These are phyloP conservation scores for Solanum okadae DNA, from an alignment of 257 asterid genomes.

Conservation along the genomic window DNA sequence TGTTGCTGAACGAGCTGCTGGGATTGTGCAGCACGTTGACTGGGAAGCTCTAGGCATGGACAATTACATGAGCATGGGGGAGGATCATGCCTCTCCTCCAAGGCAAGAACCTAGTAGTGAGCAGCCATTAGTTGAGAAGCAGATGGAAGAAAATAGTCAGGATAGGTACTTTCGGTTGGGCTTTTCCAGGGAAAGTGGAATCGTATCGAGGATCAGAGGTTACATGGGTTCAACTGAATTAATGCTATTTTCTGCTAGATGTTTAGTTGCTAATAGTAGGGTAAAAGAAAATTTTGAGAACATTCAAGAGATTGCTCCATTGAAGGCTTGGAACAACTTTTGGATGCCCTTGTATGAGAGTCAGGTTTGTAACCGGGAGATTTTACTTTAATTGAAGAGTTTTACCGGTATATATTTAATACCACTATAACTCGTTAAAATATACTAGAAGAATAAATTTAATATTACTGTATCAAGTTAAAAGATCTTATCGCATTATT, in stretches of 20 bases:
- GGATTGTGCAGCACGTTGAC: conserved; percentile 43
- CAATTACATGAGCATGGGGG: conserved; percentile 18
- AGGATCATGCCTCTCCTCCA: conserved; percentile 4
- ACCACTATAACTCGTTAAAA: background rate
- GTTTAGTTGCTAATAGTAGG: conserved; percentile 22
- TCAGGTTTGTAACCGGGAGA: background rate
- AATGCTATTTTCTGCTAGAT: conserved; percentile 65
- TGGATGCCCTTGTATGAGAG: conserved; percentile 31
- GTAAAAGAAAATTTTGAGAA: conserved; percentile 13
- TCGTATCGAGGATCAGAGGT: conserved; percentile 44
- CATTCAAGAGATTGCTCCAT: conserved; percentile 26
- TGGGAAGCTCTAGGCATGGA: conserved; percentile 68
- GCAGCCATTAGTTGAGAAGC: conserved; percentile 11
- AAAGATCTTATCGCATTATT: background rate
- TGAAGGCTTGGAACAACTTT: conserved; percentile 46
- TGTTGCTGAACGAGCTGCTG: conserved; percentile 33
- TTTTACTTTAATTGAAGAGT: background rate
- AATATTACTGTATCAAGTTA: background rate
- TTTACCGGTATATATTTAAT: background rate
- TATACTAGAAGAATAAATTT: background rate
- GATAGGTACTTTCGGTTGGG: conserved; percentile 20
- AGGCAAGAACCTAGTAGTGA: conserved; percentile 3
- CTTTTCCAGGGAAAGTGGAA: conserved; percentile 29
- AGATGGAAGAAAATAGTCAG: conserved; percentile 11
- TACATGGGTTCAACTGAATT: conserved; percentile 44